phyloP scores from a whole-genome alignment of 768 basidiomycete species.

The Leccinellum luteum region DNA sequence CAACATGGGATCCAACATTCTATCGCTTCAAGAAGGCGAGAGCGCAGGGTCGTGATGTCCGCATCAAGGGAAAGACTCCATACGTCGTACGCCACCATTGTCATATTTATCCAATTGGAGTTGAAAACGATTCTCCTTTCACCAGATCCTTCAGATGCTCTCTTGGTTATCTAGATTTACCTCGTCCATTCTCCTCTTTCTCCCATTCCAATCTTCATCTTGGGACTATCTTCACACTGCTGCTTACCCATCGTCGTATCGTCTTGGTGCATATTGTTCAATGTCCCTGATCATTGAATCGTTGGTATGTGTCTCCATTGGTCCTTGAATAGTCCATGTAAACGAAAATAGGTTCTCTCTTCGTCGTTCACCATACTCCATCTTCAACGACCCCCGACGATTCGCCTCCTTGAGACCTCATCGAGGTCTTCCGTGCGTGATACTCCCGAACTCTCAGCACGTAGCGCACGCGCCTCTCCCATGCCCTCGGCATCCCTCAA shows the following conservation, averaged over 20 bases:
- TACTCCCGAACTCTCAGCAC: constrained; percentile 37
- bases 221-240: constrained; percentile 39
- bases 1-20: constrained; percentile 86
- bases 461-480: constrained; percentile 26
- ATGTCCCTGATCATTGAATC: constrained; percentile 50
- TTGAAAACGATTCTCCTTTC: background rate
- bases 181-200: constrained; percentile 45
- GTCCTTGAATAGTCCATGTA: background rate
- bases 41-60: constrained; percentile 69
- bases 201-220: constrained; percentile 41
- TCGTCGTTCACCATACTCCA: constrained; percentile 55
- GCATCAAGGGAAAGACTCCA: constrained; percentile 57
- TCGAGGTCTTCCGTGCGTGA: constrained; percentile 35
- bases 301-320: constrained; percentile 39
- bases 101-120: background rate
- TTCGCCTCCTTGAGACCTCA: constrained; percentile 67
- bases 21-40: constrained; percentile 53
- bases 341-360: constrained; percentile 43
- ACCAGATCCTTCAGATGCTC: constrained; percentile 56
- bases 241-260: constrained; percentile 34
- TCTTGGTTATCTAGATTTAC: constrained; percentile 57
- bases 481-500: constrained; percentile 20
- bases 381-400: constrained; percentile 64
- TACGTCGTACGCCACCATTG: constrained; percentile 53
- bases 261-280: constrained; percentile 46